These are phyloP conservation scores for Periconia sp. DNA, from an alignment of 2,329 filamentous ascomycete species.

Conservation along the genomic window DNA sequence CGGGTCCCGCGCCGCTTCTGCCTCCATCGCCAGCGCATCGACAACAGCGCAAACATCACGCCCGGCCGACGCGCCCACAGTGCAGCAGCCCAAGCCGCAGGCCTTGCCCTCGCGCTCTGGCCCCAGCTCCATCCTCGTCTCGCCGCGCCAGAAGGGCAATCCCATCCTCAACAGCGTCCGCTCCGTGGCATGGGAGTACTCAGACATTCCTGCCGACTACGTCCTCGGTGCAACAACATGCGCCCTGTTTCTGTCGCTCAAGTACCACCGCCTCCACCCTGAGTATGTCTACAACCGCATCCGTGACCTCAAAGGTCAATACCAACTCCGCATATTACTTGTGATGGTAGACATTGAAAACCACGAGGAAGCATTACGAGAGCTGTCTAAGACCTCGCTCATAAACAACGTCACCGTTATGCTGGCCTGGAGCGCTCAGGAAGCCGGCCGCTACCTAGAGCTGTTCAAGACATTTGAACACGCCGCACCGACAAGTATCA, in stretches of 20 bases:
- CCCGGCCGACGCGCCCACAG: constrained; percentile 46
- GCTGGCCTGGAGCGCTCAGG: constrained; percentile 91
- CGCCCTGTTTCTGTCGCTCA: constrained; percentile 89
- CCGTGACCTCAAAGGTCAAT: constrained; percentile 80
- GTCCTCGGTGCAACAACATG: constrained; percentile 86
- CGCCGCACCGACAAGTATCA: constrained; percentile 80
- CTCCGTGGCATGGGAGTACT: constrained; percentile 92
- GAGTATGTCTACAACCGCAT: constrained; percentile 98
- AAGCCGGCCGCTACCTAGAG: constrained; percentile 92
- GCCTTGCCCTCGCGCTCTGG: constrained; percentile 70
- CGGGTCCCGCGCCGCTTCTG: constrained; percentile 17
- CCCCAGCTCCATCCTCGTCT: constrained; percentile 85
- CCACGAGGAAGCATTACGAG: constrained; percentile 87
- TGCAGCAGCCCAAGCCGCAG: constrained; percentile 89
- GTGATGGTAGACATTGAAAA: constrained; percentile 95
- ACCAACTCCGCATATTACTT: constrained; percentile 83
- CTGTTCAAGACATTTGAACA: constrained; percentile 95
- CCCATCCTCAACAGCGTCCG: constrained; percentile 85
- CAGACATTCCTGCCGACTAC: constrained; percentile 95
- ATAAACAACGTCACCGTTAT: constrained; percentile 93
- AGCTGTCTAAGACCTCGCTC: constrained; percentile 89
- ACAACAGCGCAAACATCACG: constrained; percentile 16
- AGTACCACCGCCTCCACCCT: constrained; percentile 95
- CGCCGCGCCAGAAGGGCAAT: constrained; percentile 91
- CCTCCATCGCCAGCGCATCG: constrained; percentile 21